Evolutionary conservation across 257 asterid genomes (phyloP).

Genomic region (Thymus mandschuricus): DNA sequence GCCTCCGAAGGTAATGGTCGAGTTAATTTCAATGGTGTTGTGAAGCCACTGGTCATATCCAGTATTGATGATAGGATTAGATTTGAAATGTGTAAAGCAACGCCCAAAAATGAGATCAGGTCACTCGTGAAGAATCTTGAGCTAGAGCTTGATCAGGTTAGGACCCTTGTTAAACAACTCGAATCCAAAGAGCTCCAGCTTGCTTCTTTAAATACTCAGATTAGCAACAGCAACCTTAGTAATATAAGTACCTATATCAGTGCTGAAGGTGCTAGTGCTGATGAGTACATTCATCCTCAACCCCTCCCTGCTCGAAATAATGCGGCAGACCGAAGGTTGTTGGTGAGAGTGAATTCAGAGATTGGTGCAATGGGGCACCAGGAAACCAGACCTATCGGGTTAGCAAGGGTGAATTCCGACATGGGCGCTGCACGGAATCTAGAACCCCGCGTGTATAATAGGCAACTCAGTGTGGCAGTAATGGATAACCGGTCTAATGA

Average conservation of each 20-base stretch:
- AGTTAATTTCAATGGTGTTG: slow-evolving; percentile 32
- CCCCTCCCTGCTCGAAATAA: slow-evolving; percentile 40
- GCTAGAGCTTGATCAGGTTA: slow-evolving; percentile 64
- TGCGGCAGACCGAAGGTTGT: slow-evolving; percentile 43
- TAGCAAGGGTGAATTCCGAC: slow-evolving; percentile 56
- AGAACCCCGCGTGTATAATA: slow-evolving; percentile 53
- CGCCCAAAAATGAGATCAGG: slow-evolving; percentile 53
- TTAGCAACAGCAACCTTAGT: slow-evolving; percentile 38
- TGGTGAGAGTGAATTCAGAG: slow-evolving; percentile 61
- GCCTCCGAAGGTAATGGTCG: slow-evolving; percentile 29
- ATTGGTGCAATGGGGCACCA: slow-evolving; percentile 38
- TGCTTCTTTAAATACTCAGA: slow-evolving; percentile 41
- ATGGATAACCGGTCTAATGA: slow-evolving; percentile 47
- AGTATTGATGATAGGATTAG: slow-evolving; percentile 64
- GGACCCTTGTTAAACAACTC: slow-evolving; percentile 48
- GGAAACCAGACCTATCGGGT: slow-evolving; percentile 37
- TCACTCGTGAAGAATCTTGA: slow-evolving; percentile 59
- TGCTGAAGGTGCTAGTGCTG: slow-evolving; percentile 44
- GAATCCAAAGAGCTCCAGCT: slow-evolving; percentile 66
- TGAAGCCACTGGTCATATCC: slow-evolving; percentile 48
- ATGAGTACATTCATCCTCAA: slow-evolving; percentile 43
- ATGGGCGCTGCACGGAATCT: slow-evolving; percentile 53
- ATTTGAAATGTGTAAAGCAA: slow-evolving; percentile 53
- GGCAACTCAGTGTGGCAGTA: slow-evolving; percentile 74
- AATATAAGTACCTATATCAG: slow-evolving; percentile 41